These are phyloP conservation scores for Penicillium italicum DNA, from an alignment of 2,329 filamentous ascomycete species.

Conservation along the genomic window DNA sequence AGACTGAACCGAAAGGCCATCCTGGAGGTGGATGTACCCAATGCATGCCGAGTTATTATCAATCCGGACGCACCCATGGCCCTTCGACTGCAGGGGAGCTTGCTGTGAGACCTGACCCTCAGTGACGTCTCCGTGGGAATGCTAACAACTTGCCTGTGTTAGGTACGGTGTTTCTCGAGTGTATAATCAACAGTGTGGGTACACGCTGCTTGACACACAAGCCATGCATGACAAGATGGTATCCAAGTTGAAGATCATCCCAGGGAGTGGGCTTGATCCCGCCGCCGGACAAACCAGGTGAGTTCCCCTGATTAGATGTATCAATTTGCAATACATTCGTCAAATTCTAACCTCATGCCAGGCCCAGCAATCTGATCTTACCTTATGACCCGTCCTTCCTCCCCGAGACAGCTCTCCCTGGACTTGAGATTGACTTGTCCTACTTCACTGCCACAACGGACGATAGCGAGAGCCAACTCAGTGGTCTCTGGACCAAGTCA, in stretches of 20 bases:
- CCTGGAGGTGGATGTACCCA: conserved; percentile 78
- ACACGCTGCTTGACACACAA: conserved; percentile 77
- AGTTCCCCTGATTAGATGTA: conserved; percentile 23
- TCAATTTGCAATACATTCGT: background rate
- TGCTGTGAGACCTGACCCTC: conserved; percentile 57
- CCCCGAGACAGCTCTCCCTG: conserved; percentile 60
- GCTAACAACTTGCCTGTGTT: background rate
- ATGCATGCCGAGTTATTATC: conserved; percentile 84
- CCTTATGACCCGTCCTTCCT: conserved; percentile 80
- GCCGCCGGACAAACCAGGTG: conserved; percentile 70
- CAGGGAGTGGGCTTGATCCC: conserved; percentile 62
- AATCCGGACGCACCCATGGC: conserved; percentile 83
- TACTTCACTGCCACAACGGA: conserved; percentile 32
- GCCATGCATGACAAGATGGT: conserved; percentile 70
- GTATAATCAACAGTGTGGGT: conserved; percentile 80
- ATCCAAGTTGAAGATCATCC: conserved; percentile 58
- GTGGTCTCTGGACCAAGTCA: conserved; percentile 35
- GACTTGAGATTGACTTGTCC: conserved; percentile 53
- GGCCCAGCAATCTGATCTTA: conserved; percentile 59
- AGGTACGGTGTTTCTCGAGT: conserved; percentile 79
- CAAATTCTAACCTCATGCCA: conserved; percentile 57
- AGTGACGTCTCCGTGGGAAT: background rate
- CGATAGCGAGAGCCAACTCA: conserved; percentile 33
- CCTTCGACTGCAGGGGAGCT: conserved; percentile 79
- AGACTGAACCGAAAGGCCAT: conserved; percentile 83